Evolutionary conservation across 495 filamentous ascomycete genomes (phyloP).

Genomic region (Xylaria flabelliformis): DNA sequence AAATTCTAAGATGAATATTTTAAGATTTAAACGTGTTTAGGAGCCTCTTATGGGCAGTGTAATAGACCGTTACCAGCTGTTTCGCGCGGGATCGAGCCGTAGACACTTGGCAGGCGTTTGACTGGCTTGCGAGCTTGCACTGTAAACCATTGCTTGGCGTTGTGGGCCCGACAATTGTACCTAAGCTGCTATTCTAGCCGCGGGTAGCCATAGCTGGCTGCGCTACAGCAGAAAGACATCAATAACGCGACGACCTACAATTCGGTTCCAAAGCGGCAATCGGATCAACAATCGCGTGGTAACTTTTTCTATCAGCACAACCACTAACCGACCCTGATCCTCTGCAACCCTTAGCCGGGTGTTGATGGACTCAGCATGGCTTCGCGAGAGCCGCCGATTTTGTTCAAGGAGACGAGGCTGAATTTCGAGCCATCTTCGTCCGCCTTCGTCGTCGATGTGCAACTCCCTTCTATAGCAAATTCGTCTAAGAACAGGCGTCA

Average conservation of each 20-base stretch:
- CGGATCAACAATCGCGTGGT: constrained; percentile 29
- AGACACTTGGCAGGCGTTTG: too few relatives aligned
- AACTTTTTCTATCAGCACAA: constrained; percentile 13
- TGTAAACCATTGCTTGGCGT: too few relatives aligned
- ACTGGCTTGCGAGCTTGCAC: too few relatives aligned
- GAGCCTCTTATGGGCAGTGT: too few relatives aligned
- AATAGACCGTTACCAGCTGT: too few relatives aligned
- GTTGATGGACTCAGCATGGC: constrained; percentile 53
- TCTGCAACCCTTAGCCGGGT: constrained; percentile 29
- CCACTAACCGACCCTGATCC: constrained; percentile 22
- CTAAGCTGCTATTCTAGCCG: background rate
- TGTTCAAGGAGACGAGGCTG: constrained; percentile 87
- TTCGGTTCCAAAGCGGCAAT: background rate
- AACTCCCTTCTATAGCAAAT: constrained; percentile 62
- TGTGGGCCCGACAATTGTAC: too few relatives aligned
- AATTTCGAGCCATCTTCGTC: constrained; percentile 76
- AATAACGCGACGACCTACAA: constrained; percentile 7
- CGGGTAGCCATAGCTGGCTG: background rate
- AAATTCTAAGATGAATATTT: too few relatives aligned
- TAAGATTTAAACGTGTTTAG: too few relatives aligned
- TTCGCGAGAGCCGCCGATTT: constrained; percentile 49
- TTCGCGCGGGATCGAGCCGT: too few relatives aligned
- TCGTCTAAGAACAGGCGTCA: constrained; percentile 40
- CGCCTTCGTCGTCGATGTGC: constrained; percentile 73
- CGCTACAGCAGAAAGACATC: background rate